Conservation (phyloP, 192 early-diverging fungal species). For the Geosiphon pyriformis region DNA sequence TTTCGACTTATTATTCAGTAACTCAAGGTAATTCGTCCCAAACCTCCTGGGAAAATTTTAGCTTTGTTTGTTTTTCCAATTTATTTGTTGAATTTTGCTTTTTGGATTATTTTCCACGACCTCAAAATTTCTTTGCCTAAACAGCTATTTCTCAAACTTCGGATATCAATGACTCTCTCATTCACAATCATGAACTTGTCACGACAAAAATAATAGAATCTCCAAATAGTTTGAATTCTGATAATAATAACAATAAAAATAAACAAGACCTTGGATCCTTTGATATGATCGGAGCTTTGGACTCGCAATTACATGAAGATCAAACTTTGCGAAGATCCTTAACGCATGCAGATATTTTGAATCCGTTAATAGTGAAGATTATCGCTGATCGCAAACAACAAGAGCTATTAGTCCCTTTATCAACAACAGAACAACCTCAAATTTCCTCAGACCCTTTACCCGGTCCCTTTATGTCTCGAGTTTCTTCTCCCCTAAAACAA, state of each 20-base stretch:
- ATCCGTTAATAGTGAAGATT: not conserved
- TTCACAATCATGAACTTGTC: not conserved
- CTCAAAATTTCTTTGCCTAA: not conserved
- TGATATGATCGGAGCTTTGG: not conserved
- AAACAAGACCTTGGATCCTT: not conserved
- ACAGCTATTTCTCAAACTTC: constrained; percentile 4
- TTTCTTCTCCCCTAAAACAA: constrained; percentile 6
- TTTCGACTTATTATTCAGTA: not conserved
- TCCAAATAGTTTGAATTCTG: not conserved
- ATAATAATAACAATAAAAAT: not conserved
- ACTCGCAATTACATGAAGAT: no score
- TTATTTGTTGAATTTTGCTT: not conserved
- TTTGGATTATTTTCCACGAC: not conserved
- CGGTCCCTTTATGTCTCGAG: not conserved
- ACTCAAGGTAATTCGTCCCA: not conserved
- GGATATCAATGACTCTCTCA: not conserved
- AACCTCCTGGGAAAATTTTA: not conserved
- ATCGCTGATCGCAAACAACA: not conserved
- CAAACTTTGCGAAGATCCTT: not conserved
- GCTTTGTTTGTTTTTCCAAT: not conserved
- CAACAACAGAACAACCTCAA: not conserved
- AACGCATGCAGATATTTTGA: not conserved
- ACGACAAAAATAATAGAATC: not conserved
- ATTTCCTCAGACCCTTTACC: not conserved
- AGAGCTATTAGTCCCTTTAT: not conserved